phyloP scores from a whole-genome alignment of 1,284 basidiomycete genomes.

The Pseudozyma sp. region DNA sequence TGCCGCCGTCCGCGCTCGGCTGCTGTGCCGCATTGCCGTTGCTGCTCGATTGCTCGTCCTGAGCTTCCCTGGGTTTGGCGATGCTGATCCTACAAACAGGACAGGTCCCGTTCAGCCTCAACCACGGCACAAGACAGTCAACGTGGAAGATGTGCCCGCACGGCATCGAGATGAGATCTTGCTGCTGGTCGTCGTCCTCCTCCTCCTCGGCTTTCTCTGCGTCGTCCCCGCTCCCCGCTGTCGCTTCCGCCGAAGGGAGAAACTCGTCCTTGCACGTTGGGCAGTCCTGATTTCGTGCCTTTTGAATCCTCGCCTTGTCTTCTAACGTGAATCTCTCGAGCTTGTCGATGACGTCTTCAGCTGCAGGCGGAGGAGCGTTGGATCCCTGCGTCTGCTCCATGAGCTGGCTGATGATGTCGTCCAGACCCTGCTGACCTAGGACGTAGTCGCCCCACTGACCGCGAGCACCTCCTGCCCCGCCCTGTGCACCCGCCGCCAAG shows the following conservation, averaged over 20 bases:
- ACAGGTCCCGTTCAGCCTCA: constrained; percentile 56
- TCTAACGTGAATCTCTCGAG: constrained; percentile 47
- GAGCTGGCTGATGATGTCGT: constrained; percentile 62
- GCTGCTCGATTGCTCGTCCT: neutral
- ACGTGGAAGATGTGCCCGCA: constrained; percentile 61
- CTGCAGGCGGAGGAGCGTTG: constrained; percentile 55
- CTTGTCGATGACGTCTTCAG: constrained; percentile 53
- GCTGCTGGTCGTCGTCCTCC: constrained; percentile 46
- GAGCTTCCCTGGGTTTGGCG: constrained; percentile 24
- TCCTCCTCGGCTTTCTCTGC: constrained; percentile 1
- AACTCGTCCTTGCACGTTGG: constrained; percentile 64
- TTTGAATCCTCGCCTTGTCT: constrained; percentile 31
- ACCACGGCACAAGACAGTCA: constrained; percentile 62
- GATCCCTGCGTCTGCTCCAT: constrained; percentile 62
- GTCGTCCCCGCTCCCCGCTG: neutral
- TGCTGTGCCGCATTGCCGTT: neutral
- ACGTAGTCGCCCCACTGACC: constrained; percentile 61
- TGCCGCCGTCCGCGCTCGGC: neutral
- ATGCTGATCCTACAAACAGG: constrained; percentile 60
- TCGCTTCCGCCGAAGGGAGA: constrained; percentile 12
- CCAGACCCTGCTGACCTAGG: constrained; percentile 55
- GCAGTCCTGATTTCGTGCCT: constrained; percentile 58
- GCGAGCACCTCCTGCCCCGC: constrained; percentile 27
- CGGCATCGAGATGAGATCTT: constrained; percentile 56
- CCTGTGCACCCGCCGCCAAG: constrained; percentile 36